These are phyloP conservation scores for Boletus sp. DNA, from an alignment of 768 basidiomycete species.

Conservation along the genomic window DNA sequence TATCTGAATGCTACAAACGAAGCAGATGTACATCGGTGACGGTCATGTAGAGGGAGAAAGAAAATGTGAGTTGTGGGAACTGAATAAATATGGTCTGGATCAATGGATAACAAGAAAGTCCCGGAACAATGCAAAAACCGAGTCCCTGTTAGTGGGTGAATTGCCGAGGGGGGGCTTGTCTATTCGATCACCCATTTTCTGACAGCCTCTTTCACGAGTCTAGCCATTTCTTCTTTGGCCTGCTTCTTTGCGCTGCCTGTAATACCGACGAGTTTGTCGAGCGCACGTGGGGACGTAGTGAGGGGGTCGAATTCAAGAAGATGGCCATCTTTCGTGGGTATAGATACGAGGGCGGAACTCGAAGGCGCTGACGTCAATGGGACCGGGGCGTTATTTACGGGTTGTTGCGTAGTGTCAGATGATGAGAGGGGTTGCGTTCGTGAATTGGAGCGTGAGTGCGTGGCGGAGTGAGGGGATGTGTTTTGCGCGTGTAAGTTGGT, in stretches of 20 bases:
- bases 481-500: constrained; percentile 50
- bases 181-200: constrained; percentile 69
- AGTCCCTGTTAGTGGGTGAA: not conserved
- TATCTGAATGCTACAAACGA: constrained; percentile 15
- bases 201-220: constrained; percentile 67
- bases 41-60: not conserved
- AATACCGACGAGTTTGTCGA: constrained; percentile 77
- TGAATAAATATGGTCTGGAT: constrained; percentile 12
- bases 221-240: constrained; percentile 71
- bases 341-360: constrained; percentile 57
- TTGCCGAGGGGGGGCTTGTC: not conserved
- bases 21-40: constrained; percentile 17
- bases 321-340: constrained; percentile 79
- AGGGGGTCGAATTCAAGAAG: constrained; percentile 85
- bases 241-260: constrained; percentile 81
- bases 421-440: constrained; percentile 19
- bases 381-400: not conserved
- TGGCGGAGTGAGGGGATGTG: not conserved
- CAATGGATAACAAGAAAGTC: not conserved
- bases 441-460: constrained; percentile 46
- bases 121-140: constrained; percentile 1
- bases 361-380: not conserved
- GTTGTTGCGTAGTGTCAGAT: not conserved
- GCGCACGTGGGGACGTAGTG: constrained; percentile 61
- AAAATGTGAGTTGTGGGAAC: constrained; percentile 2